Evolutionary conservation across 1,284 basidiomycete species (phyloP).

Genomic region (Ceratobasidium sp.): DNA sequence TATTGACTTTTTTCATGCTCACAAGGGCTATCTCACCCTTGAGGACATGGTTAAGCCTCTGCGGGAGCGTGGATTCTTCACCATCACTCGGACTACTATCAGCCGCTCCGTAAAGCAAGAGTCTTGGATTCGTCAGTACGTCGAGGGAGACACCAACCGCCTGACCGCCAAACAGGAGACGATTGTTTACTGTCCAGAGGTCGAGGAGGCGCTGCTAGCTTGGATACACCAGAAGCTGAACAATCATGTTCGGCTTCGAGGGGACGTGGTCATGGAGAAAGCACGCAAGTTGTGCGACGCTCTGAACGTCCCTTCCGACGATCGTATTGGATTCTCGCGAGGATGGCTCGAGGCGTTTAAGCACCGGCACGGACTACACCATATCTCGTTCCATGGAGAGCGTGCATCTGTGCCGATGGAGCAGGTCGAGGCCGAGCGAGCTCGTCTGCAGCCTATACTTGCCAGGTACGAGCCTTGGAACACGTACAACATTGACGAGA

Average conservation of each 20-base stretch:
- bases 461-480: slow-evolving; percentile 51
- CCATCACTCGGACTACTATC: slow-evolving; percentile 13
- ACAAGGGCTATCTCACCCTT: neutral
- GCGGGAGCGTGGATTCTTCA: neutral
- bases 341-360: slow-evolving; percentile 28
- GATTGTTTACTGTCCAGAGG: slow-evolving; percentile 54
- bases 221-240: slow-evolving; percentile 57
- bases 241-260: neutral
- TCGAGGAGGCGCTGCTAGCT: slow-evolving; percentile 56
- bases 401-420: neutral
- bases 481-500: slow-evolving; percentile 60
- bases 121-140: slow-evolving; percentile 3
- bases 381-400: slow-evolving; percentile 54
- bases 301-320: neutral
- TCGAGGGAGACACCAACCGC: neutral
- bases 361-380: slow-evolving; percentile 48
- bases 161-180: slow-evolving; percentile 2
- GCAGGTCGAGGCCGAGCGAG: neutral
- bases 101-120: slow-evolving; percentile 1
- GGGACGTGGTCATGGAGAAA: neutral
- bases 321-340: neutral
- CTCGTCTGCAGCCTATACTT: slow-evolving; percentile 14
- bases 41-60: slow-evolving; percentile 6
- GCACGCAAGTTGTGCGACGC: neutral
- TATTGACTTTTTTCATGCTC: slow-evolving; percentile 6